Percentiles rank a stretch among this genome's conserved stretches.
These are phyloP conservation scores for Trichoderma sp. DNA, from an alignment of 2,329 filamentous ascomycete species.

Conservation along the genomic window DNA sequence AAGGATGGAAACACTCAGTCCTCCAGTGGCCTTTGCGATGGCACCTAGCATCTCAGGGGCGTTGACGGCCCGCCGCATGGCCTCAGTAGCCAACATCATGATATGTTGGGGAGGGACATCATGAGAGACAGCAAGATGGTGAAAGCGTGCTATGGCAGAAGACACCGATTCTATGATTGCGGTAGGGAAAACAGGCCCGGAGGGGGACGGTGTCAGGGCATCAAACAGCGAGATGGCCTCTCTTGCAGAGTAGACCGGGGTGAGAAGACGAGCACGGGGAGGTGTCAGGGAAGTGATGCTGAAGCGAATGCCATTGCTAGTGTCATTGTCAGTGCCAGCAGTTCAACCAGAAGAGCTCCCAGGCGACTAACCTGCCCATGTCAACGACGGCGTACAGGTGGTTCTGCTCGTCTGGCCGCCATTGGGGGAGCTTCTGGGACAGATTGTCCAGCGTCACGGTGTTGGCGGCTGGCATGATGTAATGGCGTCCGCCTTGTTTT, in stretches of 20 bases:
- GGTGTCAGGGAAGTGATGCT: constrained; percentile 80
- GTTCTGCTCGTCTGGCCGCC: constrained; percentile 44
- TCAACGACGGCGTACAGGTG: constrained; percentile 58
- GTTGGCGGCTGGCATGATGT: constrained; percentile 36
- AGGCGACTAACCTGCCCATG: constrained; percentile 52
- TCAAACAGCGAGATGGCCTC: constrained; percentile 85
- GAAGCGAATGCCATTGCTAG: constrained; percentile 88
- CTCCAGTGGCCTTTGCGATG: constrained; percentile 59
- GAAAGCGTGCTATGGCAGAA: constrained; percentile 66
- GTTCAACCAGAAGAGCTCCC: not conserved
- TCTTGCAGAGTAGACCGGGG: constrained; percentile 74
- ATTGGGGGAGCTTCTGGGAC: constrained; percentile 46
- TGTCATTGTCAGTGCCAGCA: not conserved
- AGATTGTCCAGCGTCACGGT: constrained; percentile 53
- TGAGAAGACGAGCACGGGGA: constrained; percentile 67
- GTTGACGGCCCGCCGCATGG: constrained; percentile 78
- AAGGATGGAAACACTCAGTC: constrained; percentile 68
- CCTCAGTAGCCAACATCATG: constrained; percentile 81
- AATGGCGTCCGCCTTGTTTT: constrained; percentile 6
- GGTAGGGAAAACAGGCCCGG: constrained; percentile 43
- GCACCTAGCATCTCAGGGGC: constrained; percentile 62
- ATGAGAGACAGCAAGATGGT: constrained; percentile 66
- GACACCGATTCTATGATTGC: constrained; percentile 65
- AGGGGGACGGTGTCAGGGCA: constrained; percentile 57
- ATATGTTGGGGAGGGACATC: constrained; percentile 64